Base-by-base conservation (phyloP, 306 rosid genomes). In the Gynostemma pentaphyllum region DNA sequence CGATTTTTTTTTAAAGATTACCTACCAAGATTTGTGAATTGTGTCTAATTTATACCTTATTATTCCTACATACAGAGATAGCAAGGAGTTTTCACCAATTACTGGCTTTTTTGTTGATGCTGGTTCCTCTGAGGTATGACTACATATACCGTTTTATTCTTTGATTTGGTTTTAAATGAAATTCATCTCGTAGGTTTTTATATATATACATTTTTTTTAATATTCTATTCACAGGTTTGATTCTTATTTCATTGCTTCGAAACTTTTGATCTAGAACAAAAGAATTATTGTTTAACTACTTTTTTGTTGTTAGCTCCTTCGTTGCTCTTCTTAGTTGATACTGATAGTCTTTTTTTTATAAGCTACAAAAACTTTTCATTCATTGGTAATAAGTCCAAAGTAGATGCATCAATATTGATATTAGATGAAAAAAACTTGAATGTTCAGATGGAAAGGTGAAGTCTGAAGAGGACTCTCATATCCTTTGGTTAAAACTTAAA, bases 51-150 rank as follows among this genome's bases (percentile, higher is more conserved):
- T 66, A 6, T 22, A 19, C 37, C 14, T n/a, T 27, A 46, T 49
- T 47, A 53, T 67, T 61, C 51, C 19, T 65, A 40, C 54, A 5
- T 64, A 71, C 80, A 90, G 97, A 68, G 95, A 85, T 52, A 85
- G 86, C 27, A 87, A 78, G 76, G 95, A 85, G 75, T 90, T 90
- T 62, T 80, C 97, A 3, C 96, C 96, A 57, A 62, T 85, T 23
- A 79, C 77, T 67, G 97, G 91, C 44, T 87, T 87, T 77, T 90
- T 85, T 56, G 34, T 79, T 36, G 74, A 81, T 10, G 75, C 66
- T 56, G 80, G 78, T 21, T 75, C 95, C 54, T 78, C 96, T 10
- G 81, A 90, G 88, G 97, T 89, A 45, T 74, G 15, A 79, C 75
- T 27, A 39, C 59, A 19, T 23, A 70, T 34, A 32, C 26, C 45